Conservation (phyloP, 352 stramenopile species). For the Aphanomyces euteiches region DNA sequence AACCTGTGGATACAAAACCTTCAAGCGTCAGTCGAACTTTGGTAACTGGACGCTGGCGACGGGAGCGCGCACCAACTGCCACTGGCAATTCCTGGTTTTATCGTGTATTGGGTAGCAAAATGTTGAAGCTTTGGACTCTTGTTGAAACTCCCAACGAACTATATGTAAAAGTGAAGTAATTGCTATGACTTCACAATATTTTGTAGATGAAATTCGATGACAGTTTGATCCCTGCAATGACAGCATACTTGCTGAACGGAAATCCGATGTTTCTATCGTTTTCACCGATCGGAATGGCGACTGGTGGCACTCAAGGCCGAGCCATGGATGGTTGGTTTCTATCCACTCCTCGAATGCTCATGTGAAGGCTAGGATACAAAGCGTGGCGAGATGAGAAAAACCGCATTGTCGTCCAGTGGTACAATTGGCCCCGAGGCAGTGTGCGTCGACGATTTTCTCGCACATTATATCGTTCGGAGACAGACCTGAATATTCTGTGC, state of each 20-base stretch:
- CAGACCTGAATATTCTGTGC: constrained; percentile 15
- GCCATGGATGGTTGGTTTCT: constrained; percentile 18
- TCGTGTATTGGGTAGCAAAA: constrained; percentile 21
- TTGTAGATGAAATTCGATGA: constrained; percentile 26
- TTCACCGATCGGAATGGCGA: constrained; percentile 24
- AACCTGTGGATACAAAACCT: constrained; percentile 12
- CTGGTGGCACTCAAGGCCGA: constrained; percentile 11
- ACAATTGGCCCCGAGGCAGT: constrained; percentile 24
- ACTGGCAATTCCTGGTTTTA: constrained; percentile 24
- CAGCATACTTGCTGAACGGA: constrained; percentile 26
- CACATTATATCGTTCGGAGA: constrained; percentile 16
- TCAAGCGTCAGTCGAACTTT: not conserved
- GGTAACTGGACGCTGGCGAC: constrained; percentile 24
- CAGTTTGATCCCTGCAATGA: constrained; percentile 21
- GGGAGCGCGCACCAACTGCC: not conserved
- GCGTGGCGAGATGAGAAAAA: constrained; percentile 26
- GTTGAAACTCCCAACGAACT: constrained; percentile 26
- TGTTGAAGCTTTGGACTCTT: constrained; percentile 24
- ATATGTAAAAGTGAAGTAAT: not conserved
- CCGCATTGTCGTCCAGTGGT: constrained; percentile 21
- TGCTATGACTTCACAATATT: not conserved
- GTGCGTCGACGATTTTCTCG: constrained; percentile 14
- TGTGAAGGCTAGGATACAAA: constrained; percentile 27
- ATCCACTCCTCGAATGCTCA: not conserved
- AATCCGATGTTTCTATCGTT: constrained; percentile 30